Evolutionary conservation across 768 basidiomycete species (phyloP).

Genomic region (Dendrothele bispora): DNA sequence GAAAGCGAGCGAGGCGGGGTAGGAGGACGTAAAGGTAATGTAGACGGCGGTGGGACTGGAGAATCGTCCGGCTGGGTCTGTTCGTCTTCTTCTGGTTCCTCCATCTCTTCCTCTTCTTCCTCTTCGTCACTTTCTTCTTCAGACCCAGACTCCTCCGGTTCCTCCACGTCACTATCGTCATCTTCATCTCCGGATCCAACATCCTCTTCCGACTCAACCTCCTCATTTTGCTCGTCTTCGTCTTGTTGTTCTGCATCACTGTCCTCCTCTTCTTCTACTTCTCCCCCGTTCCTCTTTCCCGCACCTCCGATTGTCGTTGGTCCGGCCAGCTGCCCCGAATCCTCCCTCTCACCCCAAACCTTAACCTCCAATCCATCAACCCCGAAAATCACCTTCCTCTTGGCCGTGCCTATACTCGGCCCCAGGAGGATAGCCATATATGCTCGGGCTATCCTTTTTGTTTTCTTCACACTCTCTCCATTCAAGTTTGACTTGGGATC

Average conservation of each 20-base stretch:
- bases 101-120: constrained; percentile 11
- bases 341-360: constrained; percentile 36
- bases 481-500: background rate
- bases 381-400: constrained; percentile 58
- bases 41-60: background rate
- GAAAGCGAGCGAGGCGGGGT: background rate
- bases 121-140: constrained; percentile 16
- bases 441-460: no score
- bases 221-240: constrained; percentile 10
- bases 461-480: background rate
- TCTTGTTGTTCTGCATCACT: constrained; percentile 18
- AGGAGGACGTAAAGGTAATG: constrained; percentile 5
- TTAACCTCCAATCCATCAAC: constrained; percentile 64
- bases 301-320: constrained; percentile 7
- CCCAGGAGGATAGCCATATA: constrained; percentile 69
- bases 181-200: no score
- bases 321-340: constrained; percentile 6
- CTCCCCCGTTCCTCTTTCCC: constrained; percentile 9
- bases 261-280: constrained; percentile 5
- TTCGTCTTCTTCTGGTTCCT: constrained; percentile 2
- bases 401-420: constrained; percentile 61
- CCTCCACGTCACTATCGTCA: constrained; percentile 16
- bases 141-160: constrained; percentile 18
- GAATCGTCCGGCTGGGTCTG: constrained; percentile 2
- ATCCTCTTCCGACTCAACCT: no score